Evolutionary conservation across 106 monocot genomes (phyloP).

Genomic region (Cymbidium sinense): DNA sequence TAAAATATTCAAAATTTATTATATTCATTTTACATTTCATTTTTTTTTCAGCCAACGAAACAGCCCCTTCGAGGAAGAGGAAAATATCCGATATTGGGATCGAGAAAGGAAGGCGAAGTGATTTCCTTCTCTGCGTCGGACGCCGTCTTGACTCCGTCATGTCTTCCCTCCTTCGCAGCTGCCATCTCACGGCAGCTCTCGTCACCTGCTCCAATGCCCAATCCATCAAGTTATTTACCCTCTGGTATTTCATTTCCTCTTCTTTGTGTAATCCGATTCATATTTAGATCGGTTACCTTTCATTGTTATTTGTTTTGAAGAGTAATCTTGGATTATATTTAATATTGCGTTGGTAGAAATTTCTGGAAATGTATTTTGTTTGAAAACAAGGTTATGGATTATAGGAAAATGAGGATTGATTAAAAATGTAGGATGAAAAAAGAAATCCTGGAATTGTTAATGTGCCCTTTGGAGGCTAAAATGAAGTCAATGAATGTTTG

Average conservation of each 20-base stretch:
- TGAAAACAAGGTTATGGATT: not conserved
- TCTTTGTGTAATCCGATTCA: not conserved
- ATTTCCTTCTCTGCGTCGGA: not conserved
- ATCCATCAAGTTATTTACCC: not conserved
- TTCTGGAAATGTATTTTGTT: not conserved
- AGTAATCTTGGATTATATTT: not conserved
- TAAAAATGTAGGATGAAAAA: not conserved
- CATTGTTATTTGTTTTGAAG: not conserved
- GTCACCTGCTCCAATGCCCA: not conserved
- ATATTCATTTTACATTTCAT: no score
- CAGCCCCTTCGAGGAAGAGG: no score
- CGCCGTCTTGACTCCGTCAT: not conserved
- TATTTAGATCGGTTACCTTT: not conserved
- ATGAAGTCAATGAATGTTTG: no score
- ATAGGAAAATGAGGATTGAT: not conserved
- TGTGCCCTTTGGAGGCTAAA: no score
- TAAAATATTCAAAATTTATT: no score
- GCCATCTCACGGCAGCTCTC: not conserved
- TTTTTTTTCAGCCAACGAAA: no score
- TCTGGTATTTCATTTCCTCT: not conserved
- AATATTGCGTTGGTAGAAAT: not conserved
- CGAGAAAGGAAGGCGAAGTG: not conserved
- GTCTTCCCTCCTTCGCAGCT: not conserved
- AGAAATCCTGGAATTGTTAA: not conserved
- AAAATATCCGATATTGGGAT: no score